These are phyloP conservation scores for Fusarium chlamydosporum DNA, from an alignment of 2,329 filamentous ascomycete genomes.

Conservation along the genomic window DNA sequence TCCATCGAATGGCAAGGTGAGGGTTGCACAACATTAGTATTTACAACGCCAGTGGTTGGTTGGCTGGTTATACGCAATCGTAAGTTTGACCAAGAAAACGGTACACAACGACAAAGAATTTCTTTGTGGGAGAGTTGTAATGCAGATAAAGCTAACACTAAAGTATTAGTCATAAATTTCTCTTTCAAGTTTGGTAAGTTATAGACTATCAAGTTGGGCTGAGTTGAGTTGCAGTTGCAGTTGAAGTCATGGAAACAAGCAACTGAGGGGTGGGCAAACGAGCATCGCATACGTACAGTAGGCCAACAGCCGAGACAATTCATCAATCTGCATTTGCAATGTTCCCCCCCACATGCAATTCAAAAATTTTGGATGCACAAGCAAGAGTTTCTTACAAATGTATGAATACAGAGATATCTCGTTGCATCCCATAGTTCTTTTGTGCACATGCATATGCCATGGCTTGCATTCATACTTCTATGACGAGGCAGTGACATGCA, in stretches of 20 bases:
- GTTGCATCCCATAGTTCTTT: background rate
- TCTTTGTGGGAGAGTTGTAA: slow-evolving; percentile 1
- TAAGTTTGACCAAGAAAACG: slow-evolving; percentile 7
- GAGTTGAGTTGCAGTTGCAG: background rate
- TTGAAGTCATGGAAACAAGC: background rate
- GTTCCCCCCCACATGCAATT: background rate
- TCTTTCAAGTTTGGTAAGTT: background rate
- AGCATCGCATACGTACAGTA: background rate
- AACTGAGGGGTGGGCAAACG: background rate
- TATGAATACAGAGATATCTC: background rate
- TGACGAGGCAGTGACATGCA: background rate
- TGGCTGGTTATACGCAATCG: slow-evolving; percentile 8
- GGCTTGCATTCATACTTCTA: background rate
- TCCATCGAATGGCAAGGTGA: background rate
- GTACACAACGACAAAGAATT: slow-evolving; percentile 1
- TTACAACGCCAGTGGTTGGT: background rate
- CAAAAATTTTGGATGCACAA: background rate
- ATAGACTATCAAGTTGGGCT: background rate
- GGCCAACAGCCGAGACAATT: background rate
- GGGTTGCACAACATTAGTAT: slow-evolving; percentile 1
- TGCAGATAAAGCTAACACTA: slow-evolving; percentile 6
- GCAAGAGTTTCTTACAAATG: background rate
- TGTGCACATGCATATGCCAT: background rate
- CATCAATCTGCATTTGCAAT: background rate
- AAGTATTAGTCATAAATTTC: background rate